Conservation (phyloP, 371 early-diverging fungal species). For the Ecytonucleospora hepatopenaei region DNA sequence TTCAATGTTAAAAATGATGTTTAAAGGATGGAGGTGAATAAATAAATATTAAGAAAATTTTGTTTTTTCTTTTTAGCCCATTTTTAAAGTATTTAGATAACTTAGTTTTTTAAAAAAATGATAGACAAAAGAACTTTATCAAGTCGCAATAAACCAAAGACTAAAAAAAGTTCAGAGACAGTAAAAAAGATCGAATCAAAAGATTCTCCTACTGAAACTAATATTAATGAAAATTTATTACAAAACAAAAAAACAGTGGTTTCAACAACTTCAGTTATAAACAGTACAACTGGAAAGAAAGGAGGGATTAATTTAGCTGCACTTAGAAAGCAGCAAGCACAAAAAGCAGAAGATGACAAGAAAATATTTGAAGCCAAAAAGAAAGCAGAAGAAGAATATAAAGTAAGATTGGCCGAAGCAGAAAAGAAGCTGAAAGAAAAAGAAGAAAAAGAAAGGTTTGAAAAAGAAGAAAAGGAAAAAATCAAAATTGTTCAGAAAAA, state of each 20-base stretch:
- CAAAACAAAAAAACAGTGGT: neutral
- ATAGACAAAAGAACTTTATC: no score
- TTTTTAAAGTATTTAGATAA: neutral
- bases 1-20: slow-evolving; percentile 29
- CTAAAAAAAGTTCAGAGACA: neutral
- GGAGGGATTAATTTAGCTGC: neutral
- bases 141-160: no score
- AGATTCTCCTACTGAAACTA: neutral
- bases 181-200: neutral
- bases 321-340: neutral
- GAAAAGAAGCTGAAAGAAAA: slow-evolving; percentile 8
- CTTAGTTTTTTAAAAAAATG: neutral
- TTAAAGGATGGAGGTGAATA: slow-evolving; percentile 6
- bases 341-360: neutral
- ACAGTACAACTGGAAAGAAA: neutral
- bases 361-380: slow-evolving; percentile 11
- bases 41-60: slow-evolving; percentile 9
- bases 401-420: no score
- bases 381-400: neutral
- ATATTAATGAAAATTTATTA: neutral
- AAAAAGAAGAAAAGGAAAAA: slow-evolving; percentile 40
- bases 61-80: neutral
- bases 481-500: slow-evolving; percentile 32
- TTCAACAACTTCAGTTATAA: neutral
- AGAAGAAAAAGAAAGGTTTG: slow-evolving; percentile 12